A percentile compares a stretch with the other conserved stretches of the same genome.
Conservation (phyloP, 768 basidiomycete species). For the Lactarius hatsudake region DNA sequence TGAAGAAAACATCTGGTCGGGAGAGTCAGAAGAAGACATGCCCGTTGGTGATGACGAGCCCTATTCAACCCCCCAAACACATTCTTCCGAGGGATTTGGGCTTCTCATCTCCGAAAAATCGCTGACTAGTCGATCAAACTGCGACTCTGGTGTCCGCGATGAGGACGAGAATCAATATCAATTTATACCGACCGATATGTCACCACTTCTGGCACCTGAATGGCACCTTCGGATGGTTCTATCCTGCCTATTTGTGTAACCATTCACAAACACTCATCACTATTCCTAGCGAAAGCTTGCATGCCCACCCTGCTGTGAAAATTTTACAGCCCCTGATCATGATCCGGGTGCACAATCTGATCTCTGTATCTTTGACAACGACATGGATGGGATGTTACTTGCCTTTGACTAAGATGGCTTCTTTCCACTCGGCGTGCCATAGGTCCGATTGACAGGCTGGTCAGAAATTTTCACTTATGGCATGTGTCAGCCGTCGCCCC, state of each 20-base stretch:
- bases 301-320: background rate
- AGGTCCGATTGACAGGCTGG: background rate
- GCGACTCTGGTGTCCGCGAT: background rate
- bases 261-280: background rate
- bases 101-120: background rate
- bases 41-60: background rate
- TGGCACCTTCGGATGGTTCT: background rate
- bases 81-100: background rate
- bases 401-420: conserved; percentile 5
- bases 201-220: background rate
- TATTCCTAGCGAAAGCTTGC: background rate
- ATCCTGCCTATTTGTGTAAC: background rate
- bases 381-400: conserved; percentile 10
- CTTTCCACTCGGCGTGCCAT: background rate
- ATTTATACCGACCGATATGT: conserved; percentile 2
- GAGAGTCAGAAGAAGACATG: conserved; percentile 2
- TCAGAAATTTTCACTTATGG: no score
- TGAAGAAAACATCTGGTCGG: conserved; percentile 15
- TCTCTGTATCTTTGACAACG: conserved; percentile 12
- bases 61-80: conserved; percentile 1
- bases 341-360: conserved; percentile 1
- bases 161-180: background rate
- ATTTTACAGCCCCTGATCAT: conserved; percentile 14
- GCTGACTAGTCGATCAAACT: background rate
- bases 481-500: conserved; percentile 4